A percentile compares a stretch with the other conserved stretches of the same genome.
These are phyloP conservation scores for Nepenthes gracilis DNA, from an alignment of 148 eudicot genomes.

Conservation along the genomic window DNA sequence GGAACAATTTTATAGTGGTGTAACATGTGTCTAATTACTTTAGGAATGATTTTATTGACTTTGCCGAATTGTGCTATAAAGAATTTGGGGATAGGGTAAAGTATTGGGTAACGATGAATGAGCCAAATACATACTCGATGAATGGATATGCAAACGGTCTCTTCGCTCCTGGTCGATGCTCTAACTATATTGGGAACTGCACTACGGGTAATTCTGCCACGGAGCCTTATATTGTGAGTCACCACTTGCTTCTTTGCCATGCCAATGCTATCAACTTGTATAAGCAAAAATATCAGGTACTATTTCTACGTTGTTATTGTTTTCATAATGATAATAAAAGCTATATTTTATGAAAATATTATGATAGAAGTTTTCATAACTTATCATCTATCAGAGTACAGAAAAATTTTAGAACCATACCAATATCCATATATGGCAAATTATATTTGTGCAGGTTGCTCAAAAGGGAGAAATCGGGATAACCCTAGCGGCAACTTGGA, in stretches of 20 bases:
- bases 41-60: background rate
- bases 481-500: conserved; percentile 16
- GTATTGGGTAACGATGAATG: conserved; percentile 4
- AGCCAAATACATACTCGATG: background rate
- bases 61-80: conserved; percentile 1
- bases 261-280: background rate
- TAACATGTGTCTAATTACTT: background rate
- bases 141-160: background rate
- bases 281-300: conserved; percentile 2
- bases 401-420: no score
- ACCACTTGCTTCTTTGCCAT: conserved; percentile 1
- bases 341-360: no score
- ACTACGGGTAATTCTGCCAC: background rate
- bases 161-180: conserved; percentile 2
- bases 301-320: background rate
- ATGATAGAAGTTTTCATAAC: no score
- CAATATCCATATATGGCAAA: background rate
- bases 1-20: background rate
- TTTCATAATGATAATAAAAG: no score
- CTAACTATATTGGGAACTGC: conserved; percentile 1
- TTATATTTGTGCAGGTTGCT: conserved; percentile 2
- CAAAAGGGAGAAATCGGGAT: conserved; percentile 31
- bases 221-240: background rate
- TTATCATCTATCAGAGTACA: no score
- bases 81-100: conserved; percentile 3